Base-by-base conservation (phyloP, 2,329 filamentous ascomycete genomes). In the Penicillium brevicompactum region DNA sequence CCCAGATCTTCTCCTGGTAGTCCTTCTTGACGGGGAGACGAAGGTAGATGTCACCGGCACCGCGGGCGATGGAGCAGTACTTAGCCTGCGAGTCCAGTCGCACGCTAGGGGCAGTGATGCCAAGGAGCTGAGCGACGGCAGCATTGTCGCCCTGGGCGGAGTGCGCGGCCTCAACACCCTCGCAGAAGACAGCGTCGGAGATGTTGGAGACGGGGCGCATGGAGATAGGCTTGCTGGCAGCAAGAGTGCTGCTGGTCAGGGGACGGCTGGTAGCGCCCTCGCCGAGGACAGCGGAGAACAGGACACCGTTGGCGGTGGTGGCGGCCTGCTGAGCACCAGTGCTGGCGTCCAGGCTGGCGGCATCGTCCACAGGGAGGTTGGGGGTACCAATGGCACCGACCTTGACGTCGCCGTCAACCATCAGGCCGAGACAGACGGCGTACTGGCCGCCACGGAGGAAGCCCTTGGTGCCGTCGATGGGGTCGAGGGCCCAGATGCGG, bases 1-100 rank as follows among this genome's bases (percentile, higher is more conserved):
- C 94, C 94, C 94, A 99, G 65, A 99, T 99, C 85, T 99, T 99
- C 82, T 99, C 94, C 74, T 96, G 87, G 78, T 99, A 99, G 51
- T 88, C 87, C 65, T 88, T 89, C 72, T 85, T 89, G 27, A 91
- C 88, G 3, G 94, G 94, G 55, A 99, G 79, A 51, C 95, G 85
- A 55, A 99, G 83, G 77, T 99, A 99, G 62, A 99, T 87, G 70
- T 99, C 94, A 47, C 92, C 94, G 5, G 92, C 92, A 44, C 94
- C 94, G 60, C 94, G 84, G 34, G 94, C 94, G 71, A 99, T 96
- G 34, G 90, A 94, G 59, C 88, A 93, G 77, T 99, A 99, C 78
- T 99, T 99, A 66, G 94, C 93, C 78, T 99, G 94, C 49, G 91
- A 96, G 78, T 99, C 94, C 89, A 99, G 94, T 62, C 93, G 86